Conservation (phyloP, 1,284 basidiomycete genomes). For the Trichosporon sp. region DNA sequence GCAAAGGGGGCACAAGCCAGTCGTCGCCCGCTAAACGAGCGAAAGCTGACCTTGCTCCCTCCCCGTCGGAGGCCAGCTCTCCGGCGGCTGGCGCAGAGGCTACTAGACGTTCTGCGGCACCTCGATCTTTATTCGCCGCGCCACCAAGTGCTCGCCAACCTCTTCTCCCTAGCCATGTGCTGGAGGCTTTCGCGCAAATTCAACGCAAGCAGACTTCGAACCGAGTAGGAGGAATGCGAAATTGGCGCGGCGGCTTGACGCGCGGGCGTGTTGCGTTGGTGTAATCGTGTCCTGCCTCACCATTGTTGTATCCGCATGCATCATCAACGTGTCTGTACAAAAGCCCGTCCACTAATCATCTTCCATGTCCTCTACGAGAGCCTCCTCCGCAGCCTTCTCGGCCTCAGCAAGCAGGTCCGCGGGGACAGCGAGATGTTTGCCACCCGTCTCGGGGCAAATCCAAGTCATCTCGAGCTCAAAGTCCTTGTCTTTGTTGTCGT, state of each 20-base stretch:
- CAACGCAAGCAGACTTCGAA: constrained; percentile 74
- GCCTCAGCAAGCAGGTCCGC: constrained; percentile 79
- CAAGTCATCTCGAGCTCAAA: constrained; percentile 98
- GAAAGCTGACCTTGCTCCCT: constrained; percentile 52
- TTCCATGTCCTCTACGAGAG: constrained; percentile 80
- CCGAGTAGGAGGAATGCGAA: constrained; percentile 75
- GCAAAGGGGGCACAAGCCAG: constrained; percentile 39
- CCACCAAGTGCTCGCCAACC: constrained; percentile 74
- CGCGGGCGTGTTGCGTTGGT: constrained; percentile 76
- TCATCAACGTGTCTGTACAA: constrained; percentile 2
- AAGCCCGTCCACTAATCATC: constrained; percentile 46
- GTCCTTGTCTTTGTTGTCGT: constrained; percentile 80
- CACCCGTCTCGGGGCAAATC: constrained; percentile 82
- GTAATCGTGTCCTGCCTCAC: constrained; percentile 44
- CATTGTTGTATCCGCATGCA: constrained; percentile 8
- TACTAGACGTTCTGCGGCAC: not conserved
- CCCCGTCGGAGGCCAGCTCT: constrained; percentile 12
- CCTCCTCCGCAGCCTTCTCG: constrained; percentile 80
- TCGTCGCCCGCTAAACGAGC: constrained; percentile 45
- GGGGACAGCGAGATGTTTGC: constrained; percentile 76
- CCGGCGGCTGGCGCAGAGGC: not conserved
- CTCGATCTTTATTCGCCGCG: constrained; percentile 67
- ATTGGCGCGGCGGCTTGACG: constrained; percentile 76
- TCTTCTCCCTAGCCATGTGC: constrained; percentile 73
- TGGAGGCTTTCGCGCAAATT: constrained; percentile 82